Conservation (phyloP, 106 monocot genomes). For the Ottelia alismoides region DNA sequence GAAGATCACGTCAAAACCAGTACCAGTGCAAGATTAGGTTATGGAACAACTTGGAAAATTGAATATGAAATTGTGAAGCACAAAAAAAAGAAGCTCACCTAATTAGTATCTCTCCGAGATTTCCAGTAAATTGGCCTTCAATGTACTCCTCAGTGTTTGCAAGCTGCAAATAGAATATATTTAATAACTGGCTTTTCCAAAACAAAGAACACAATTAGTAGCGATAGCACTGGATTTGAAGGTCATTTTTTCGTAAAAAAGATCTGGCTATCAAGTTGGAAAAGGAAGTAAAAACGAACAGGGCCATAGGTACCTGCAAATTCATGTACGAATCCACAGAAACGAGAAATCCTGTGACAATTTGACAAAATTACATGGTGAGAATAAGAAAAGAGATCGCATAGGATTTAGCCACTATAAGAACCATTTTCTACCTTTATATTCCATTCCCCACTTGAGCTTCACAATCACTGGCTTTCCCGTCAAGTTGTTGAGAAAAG, state of each 20-base stretch:
- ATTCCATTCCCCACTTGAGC: slow-evolving; percentile 99
- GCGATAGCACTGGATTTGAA: too few relatives aligned
- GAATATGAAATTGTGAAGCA: too few relatives aligned
- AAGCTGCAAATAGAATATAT: slow-evolving; percentile 25
- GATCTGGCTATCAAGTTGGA: neutral
- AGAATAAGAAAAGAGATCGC: neutral
- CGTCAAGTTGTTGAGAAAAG: slow-evolving; percentile 89
- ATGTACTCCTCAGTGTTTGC: slow-evolving; percentile 93
- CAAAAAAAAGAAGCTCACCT: slow-evolving; percentile 38
- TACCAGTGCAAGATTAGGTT: too few relatives aligned
- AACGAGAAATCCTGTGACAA: slow-evolving; percentile 69
- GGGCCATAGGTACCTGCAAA: slow-evolving; percentile 46
- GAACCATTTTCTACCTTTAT: slow-evolving; percentile 42
- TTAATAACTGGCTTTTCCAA: neutral
- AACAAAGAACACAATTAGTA: neutral
- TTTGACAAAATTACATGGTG: neutral
- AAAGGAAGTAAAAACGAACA: neutral
- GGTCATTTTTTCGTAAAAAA: neutral
- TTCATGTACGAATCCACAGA: slow-evolving; percentile 98
- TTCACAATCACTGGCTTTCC: slow-evolving; percentile 95
- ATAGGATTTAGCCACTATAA: neutral
- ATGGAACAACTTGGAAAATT: too few relatives aligned
- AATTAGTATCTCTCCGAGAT: slow-evolving; percentile 86
- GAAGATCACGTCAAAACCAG: too few relatives aligned
- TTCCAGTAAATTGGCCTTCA: slow-evolving; percentile 89